phyloP scores from a whole-genome alignment of 495 filamentous ascomycete genomes.

The Hypomontagnella monticulosa region DNA sequence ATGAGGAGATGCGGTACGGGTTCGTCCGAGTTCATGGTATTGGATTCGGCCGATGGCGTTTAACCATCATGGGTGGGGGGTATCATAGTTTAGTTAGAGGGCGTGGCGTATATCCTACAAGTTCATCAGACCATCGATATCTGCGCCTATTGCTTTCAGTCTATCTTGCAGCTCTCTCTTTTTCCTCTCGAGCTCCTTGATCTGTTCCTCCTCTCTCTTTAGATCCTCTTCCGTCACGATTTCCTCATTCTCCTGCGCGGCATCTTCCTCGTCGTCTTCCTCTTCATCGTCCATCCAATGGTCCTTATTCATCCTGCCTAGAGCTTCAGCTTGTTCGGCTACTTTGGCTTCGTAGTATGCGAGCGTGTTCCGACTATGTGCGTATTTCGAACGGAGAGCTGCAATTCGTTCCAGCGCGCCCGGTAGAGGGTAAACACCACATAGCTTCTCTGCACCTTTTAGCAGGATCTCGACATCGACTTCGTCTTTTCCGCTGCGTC shows the following conservation, averaged over 20 bases:
- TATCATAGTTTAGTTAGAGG: conserved; percentile 27
- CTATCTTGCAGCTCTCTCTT: conserved; percentile 81
- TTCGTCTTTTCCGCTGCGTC: conserved; percentile 64
- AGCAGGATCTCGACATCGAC: conserved; percentile 89
- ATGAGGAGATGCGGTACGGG: not conserved
- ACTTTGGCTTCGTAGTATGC: conserved; percentile 81
- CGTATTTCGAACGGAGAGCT: conserved; percentile 73
- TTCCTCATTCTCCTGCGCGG: conserved; percentile 50
- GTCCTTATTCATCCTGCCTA: conserved; percentile 76
- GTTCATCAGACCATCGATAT: conserved; percentile 72
- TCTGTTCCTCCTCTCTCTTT: conserved; percentile 78
- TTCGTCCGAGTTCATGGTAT: not conserved
- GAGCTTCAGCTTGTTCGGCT: conserved; percentile 75
- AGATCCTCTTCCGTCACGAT: conserved; percentile 79
- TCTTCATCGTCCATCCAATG: conserved; percentile 58
- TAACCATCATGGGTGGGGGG: conserved; percentile 26
- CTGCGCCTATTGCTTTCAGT: conserved; percentile 80
- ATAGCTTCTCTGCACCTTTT: conserved; percentile 89
- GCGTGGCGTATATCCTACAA: conserved; percentile 37
- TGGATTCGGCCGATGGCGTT: conserved; percentile 18
- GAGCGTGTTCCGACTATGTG: conserved; percentile 77
- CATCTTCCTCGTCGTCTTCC: conserved; percentile 52
- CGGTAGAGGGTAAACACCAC: conserved; percentile 83
- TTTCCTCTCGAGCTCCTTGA: conserved; percentile 77
- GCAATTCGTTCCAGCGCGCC: conserved; percentile 84